Conservation (phyloP, 352 stramenopile genomes). For the Phytophthora fragariaefolia region DNA sequence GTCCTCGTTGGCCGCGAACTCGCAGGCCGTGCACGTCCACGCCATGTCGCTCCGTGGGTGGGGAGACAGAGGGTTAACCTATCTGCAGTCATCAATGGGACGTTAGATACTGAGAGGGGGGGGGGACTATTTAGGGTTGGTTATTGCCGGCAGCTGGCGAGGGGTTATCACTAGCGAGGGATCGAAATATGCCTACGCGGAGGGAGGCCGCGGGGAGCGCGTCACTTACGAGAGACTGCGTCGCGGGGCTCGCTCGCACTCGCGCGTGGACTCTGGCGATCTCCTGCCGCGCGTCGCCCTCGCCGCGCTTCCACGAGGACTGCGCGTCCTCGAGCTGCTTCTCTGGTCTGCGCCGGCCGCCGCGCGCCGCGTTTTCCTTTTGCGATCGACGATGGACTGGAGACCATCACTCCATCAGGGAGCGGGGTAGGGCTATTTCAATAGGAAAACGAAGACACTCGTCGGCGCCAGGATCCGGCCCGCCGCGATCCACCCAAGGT, state of each 20-base stretch:
- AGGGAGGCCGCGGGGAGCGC: not conserved
- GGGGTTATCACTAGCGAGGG: conserved; percentile 16
- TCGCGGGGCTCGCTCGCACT: too few relatives aligned
- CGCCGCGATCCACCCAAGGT: conserved; percentile 4
- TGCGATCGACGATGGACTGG: conserved; percentile 43
- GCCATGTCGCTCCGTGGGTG: conserved; percentile 40
- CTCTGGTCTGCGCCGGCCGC: conserved; percentile 35
- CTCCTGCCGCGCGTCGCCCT: conserved; percentile 19
- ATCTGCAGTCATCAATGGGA: conserved; percentile 1
- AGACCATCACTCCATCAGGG: conserved; percentile 32
- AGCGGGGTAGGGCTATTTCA: conserved; percentile 27
- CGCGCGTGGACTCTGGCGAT: conserved; percentile 3
- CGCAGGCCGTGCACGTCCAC: conserved; percentile 68
- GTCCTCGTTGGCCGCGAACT: conserved; percentile 73
- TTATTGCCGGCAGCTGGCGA: not conserved
- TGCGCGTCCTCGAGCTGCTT: conserved; percentile 34
- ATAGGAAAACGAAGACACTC: conserved; percentile 21
- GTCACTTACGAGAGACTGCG: too few relatives aligned
- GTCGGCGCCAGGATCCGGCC: conserved; percentile 9
- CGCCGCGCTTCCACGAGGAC: conserved; percentile 30
- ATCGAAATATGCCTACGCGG: conserved; percentile 13
- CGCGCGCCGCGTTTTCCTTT: conserved; percentile 39
- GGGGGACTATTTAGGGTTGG: not conserved
- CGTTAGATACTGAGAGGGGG: not conserved
- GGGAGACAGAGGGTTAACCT: conserved; percentile 7